A percentile compares a stretch with the other conserved stretches of the same genome.
Conservation (phyloP, 306 rosid species). For the Ammopiptanthus mongolicus region DNA sequence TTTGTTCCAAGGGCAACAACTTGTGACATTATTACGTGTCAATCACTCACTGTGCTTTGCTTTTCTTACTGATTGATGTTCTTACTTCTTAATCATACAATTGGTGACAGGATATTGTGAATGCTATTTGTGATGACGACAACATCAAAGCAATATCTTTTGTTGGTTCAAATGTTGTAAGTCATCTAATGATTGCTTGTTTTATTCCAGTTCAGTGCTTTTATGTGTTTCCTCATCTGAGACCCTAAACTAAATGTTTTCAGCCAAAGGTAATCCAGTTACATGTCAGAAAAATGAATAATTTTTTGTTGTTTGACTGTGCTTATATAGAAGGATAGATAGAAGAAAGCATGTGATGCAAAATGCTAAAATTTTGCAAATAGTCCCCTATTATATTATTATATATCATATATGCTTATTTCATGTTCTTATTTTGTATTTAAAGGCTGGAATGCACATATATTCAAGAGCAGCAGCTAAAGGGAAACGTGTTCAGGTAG, state of each 20-base stretch:
- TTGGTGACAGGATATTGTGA: constrained; percentile 78
- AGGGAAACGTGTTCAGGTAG: constrained; percentile 94
- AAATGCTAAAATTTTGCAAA: constrained; percentile 6
- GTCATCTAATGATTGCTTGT: constrained; percentile 27
- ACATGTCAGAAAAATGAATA: background rate
- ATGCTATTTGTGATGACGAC: constrained; percentile 90
- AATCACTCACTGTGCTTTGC: background rate
- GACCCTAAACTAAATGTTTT: background rate
- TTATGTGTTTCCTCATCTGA: background rate
- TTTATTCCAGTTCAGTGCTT: background rate
- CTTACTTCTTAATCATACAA: constrained; percentile 14
- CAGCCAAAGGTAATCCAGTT: constrained; percentile 4
- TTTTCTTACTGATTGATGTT: constrained; percentile 12
- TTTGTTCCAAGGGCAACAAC: background rate
- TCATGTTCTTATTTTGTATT: constrained; percentile 16
- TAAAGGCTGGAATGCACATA: constrained; percentile 95
- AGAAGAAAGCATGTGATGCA: background rate
- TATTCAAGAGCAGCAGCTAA: constrained; percentile 88
- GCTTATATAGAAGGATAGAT: background rate
- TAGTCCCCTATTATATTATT: background rate
- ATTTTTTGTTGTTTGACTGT: background rate
- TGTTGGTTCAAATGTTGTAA: constrained; percentile 90
- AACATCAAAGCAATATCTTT: constrained; percentile 87
- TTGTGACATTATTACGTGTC: constrained; percentile 10
- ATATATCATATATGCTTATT: background rate